phyloP scores from a whole-genome alignment of 1,284 basidiomycete genomes.

The Apiotrichum sp. region DNA sequence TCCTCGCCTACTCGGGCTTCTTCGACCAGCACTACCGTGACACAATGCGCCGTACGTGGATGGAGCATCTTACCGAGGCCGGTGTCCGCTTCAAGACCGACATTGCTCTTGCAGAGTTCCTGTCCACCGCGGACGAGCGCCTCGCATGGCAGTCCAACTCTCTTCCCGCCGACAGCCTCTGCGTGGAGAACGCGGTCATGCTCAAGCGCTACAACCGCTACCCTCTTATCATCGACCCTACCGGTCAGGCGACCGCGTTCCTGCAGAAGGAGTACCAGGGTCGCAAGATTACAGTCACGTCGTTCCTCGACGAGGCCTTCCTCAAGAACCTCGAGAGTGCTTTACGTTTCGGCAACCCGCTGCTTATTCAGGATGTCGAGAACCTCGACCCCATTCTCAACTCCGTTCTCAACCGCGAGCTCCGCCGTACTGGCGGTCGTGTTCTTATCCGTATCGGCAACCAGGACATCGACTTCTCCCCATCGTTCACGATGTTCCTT shows the following conservation, averaged over 20 bases:
- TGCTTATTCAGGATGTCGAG: slow-evolving; percentile 97
- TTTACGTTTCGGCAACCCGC: slow-evolving; percentile 95
- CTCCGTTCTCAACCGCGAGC: slow-evolving; percentile 94
- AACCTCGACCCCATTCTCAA: slow-evolving; percentile 97
- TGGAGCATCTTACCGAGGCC: slow-evolving; percentile 77
- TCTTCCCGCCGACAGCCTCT: slow-evolving; percentile 88
- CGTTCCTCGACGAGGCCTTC: slow-evolving; percentile 98
- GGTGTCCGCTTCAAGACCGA: slow-evolving; percentile 88
- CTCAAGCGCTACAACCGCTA: slow-evolving; percentile 97
- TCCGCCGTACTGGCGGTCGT: slow-evolving; percentile 89
- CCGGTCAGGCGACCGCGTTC: slow-evolving; percentile 95
- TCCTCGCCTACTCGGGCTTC: slow-evolving; percentile 95
- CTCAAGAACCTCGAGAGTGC: slow-evolving; percentile 97
- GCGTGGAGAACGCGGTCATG: slow-evolving; percentile 98
- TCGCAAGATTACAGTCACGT: slow-evolving; percentile 95
- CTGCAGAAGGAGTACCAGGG: slow-evolving; percentile 91
- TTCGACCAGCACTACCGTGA: slow-evolving; percentile 99
- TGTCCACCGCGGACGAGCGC: slow-evolving; percentile 95
- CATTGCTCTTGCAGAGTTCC: slow-evolving; percentile 87
- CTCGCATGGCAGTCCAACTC: slow-evolving; percentile 93
- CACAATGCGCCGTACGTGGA: slow-evolving; percentile 95
- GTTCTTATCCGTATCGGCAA: slow-evolving; percentile 96
- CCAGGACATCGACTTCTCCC: slow-evolving; percentile 99
- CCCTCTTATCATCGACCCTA: slow-evolving; percentile 96
- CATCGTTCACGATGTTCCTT: slow-evolving; percentile 98